Percentiles rank a stretch among this genome's conserved stretches.
Conservation (phyloP, 2,329 filamentous ascomycete genomes). For the Sporothrix humicola region DNA sequence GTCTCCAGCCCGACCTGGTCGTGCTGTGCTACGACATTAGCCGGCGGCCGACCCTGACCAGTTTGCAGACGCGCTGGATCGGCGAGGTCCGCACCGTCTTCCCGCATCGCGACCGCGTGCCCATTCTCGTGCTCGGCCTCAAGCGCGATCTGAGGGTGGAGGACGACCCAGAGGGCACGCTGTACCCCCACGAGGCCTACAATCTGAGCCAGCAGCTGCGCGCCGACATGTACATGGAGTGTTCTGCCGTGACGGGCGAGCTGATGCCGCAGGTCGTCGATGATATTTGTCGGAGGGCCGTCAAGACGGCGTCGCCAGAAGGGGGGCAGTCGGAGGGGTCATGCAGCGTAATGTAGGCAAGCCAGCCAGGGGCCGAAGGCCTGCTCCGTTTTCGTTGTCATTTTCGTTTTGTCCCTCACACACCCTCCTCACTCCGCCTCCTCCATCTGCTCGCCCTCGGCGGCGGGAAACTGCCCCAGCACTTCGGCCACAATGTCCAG, state of each 20-base stretch:
- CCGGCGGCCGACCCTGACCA: slow-evolving; percentile 62
- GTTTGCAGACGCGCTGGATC: slow-evolving; percentile 65
- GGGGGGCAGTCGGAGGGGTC: slow-evolving; percentile 62
- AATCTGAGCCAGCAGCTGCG: slow-evolving; percentile 62
- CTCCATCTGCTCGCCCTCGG: slow-evolving; percentile 42
- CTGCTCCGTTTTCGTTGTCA: neutral
- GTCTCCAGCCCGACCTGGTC: slow-evolving; percentile 63
- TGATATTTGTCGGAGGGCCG: slow-evolving; percentile 64
- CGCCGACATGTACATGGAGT: slow-evolving; percentile 68
- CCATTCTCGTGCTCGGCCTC: slow-evolving; percentile 63
- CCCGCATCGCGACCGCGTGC: slow-evolving; percentile 54
- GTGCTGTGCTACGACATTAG: slow-evolving; percentile 68
- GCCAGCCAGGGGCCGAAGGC: neutral
- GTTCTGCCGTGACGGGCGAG: slow-evolving; percentile 65
- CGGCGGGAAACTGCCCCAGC: slow-evolving; percentile 58
- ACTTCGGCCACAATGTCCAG: slow-evolving; percentile 62
- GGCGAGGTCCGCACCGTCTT: slow-evolving; percentile 60
- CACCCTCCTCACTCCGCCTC: slow-evolving; percentile 36
- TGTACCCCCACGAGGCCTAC: slow-evolving; percentile 67
- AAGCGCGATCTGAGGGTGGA: slow-evolving; percentile 66
- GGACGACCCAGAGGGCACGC: slow-evolving; percentile 63
- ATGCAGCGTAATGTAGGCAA: slow-evolving; percentile 55
- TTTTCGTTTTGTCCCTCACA: too few species aligned
- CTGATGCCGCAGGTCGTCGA: slow-evolving; percentile 63
- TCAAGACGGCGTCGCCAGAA: slow-evolving; percentile 52